Evolutionary conservation across 2,329 filamentous ascomycete genomes (phyloP).

Genomic region (Venturia oleaginea): DNA sequence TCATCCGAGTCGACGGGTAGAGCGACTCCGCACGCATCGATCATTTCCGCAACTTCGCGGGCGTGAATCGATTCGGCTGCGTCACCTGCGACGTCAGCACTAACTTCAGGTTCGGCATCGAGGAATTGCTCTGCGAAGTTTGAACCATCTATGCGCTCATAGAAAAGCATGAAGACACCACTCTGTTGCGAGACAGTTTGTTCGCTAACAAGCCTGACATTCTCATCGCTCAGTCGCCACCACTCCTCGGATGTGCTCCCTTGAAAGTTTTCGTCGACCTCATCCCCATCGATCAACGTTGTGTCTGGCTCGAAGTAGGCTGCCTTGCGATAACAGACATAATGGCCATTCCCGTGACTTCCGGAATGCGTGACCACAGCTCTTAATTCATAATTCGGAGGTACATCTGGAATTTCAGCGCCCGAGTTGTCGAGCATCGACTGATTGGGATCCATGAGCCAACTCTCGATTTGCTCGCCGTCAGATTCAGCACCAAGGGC

Average conservation of each 20-base stretch:
- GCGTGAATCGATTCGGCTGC: background rate
- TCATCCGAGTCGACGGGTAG: background rate
- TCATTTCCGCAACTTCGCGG: background rate
- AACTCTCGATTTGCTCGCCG: slow-evolving; percentile 32
- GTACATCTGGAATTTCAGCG: slow-evolving; percentile 29
- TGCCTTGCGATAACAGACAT: slow-evolving; percentile 75
- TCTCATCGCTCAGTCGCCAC: slow-evolving; percentile 89
- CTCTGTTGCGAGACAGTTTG: slow-evolving; percentile 63
- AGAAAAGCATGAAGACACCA: slow-evolving; percentile 96
- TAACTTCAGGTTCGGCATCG: background rate
- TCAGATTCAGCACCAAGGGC: slow-evolving; percentile 21
- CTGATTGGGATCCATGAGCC: slow-evolving; percentile 57
- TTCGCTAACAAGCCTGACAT: slow-evolving; percentile 66
- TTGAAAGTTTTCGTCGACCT: slow-evolving; percentile 21
- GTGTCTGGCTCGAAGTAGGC: slow-evolving; percentile 9
- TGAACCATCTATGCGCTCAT: slow-evolving; percentile 46
- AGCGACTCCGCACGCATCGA: background rate
- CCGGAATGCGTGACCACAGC: slow-evolving; percentile 86
- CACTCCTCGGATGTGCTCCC: slow-evolving; percentile 47
- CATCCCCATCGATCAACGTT: slow-evolving; percentile 17
- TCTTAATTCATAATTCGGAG: slow-evolving; percentile 58
- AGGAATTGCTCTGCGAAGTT: background rate
- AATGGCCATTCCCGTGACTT: slow-evolving; percentile 89
- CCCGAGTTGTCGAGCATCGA: slow-evolving; percentile 58
- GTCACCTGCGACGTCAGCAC: background rate